Base-by-base conservation (phyloP, 1,284 basidiomycete genomes). In the Boletus nobilissimus region DNA sequence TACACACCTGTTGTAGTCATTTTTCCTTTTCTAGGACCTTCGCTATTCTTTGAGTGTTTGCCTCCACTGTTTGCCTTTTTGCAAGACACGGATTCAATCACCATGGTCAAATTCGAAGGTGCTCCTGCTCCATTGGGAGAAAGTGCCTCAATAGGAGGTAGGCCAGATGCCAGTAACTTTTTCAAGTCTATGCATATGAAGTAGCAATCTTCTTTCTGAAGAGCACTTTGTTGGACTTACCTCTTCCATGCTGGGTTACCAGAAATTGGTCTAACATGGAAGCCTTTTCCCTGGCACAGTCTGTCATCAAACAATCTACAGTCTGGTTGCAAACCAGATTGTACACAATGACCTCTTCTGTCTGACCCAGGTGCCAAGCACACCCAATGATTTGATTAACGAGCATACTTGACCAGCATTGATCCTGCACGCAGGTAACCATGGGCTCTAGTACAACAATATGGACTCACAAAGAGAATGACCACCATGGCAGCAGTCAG, bases 291-390 rank as follows among this genome's bases (percentile, higher is more conserved):
- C 69, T 74, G 3, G 69, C 74, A 8, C 19, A 68, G 65, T 76
- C 75, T 19, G 60, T 78, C 78, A 78, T 78, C 24, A 75, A 32
- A n/a, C 77, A 78, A 63, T 78, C 72, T 5, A 78, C 77, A 0
- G 65, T 78, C 43, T 78, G 76, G 54, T 78, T n/a, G 10, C 72
- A 78, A 54, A 78, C 77, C 22, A 78, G 6, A 8, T 72, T 78
- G 11, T 78, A 78, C 14, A 75, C 72, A 26, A 39, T 11, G 8
- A 78, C 72, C 3, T 38, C 76, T 10, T 78, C 72, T 0, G 77
- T 78, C 32, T 78, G 72, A 7, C 77, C 76, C 18, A 78, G 77
- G 3, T 65, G 60, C 77, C 77, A 78, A 40, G 77, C 77, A 38
- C 51, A 57, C 48, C 76, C 77, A 26, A 78, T 72, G 16, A 78